Evolutionary conservation across 2,329 filamentous ascomycete genomes (phyloP).

Genomic region (Polytolypa hystricis): DNA sequence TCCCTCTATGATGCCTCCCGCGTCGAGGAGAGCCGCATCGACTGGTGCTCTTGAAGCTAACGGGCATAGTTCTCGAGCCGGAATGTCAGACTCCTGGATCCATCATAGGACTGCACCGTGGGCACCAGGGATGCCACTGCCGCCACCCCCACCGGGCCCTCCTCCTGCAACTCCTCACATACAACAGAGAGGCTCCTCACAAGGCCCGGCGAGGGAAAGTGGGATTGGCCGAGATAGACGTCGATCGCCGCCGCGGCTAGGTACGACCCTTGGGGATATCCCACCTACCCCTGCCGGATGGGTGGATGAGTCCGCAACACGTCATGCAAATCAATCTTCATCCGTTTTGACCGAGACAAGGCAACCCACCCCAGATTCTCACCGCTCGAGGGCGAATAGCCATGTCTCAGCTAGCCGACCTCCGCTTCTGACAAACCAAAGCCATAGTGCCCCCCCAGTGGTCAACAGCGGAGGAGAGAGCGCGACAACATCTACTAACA

Average conservation of each 20-base stretch:
- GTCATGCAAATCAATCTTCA: too few species aligned
- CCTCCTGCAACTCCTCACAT: slow-evolving; percentile 23
- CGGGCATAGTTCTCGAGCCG: slow-evolving; percentile 24
- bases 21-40: slow-evolving; percentile 34
- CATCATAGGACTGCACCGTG: slow-evolving; percentile 20
- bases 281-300: slow-evolving; percentile 36
- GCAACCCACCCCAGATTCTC: too few species aligned
- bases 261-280: slow-evolving; percentile 30
- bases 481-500: slow-evolving; percentile 39
- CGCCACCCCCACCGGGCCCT: slow-evolving; percentile 37
- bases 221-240: slow-evolving; percentile 14
- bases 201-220: slow-evolving; percentile 9
- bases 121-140: slow-evolving; percentile 37
- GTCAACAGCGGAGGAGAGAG: neutral
- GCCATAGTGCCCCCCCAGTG: slow-evolving; percentile 3
- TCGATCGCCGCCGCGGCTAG: slow-evolving; percentile 26
- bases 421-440: slow-evolving; percentile 32
- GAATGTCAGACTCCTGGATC: slow-evolving; percentile 18
- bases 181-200: neutral
- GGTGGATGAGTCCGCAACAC: slow-evolving; percentile 28
- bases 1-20: slow-evolving; percentile 26
- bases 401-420: slow-evolving; percentile 9
- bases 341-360: too few species aligned
- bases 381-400: neutral
- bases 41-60: slow-evolving; percentile 31